Conservation (phyloP, 352 stramenopile genomes). For the Thalassiosira livingstoniorum region DNA sequence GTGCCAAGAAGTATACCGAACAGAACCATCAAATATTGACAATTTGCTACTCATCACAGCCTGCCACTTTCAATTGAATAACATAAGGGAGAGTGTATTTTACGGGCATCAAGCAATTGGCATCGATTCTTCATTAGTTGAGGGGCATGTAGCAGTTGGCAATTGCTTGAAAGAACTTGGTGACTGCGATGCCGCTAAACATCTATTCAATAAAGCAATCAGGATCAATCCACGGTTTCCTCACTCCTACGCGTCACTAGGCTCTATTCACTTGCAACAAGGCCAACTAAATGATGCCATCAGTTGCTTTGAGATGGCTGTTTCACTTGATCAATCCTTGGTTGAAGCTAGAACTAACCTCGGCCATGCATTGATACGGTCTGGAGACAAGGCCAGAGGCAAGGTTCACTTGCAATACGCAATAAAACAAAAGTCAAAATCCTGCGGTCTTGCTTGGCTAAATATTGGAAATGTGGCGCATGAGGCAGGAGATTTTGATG, state of each 20-base stretch:
- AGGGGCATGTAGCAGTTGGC: constrained; percentile 93
- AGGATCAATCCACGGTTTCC: constrained; percentile 91
- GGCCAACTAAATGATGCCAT: constrained; percentile 90
- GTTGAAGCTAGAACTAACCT: constrained; percentile 94
- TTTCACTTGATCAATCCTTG: constrained; percentile 89
- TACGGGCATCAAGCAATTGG: constrained; percentile 94
- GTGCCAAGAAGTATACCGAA: constrained; percentile 84
- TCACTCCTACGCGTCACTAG: constrained; percentile 93
- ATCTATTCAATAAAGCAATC: constrained; percentile 92
- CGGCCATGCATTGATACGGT: constrained; percentile 92
- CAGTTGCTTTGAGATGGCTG: constrained; percentile 94
- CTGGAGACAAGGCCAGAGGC: constrained; percentile 88
- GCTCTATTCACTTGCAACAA: constrained; percentile 91
- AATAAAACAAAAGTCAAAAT: constrained; percentile 16
- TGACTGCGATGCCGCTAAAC: constrained; percentile 89
- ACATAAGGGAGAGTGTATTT: constrained; percentile 92
- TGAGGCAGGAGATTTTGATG: constrained; percentile 90
- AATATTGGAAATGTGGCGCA: constrained; percentile 95
- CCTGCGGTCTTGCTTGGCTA: constrained; percentile 82
- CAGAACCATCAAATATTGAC: constrained; percentile 89
- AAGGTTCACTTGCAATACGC: constrained; percentile 66
- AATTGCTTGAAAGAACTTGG: constrained; percentile 95
- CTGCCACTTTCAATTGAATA: constrained; percentile 93
- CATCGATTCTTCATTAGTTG: constrained; percentile 91
- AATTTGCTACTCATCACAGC: constrained; percentile 93